Evolutionary conservation across 1,284 basidiomycete species (phyloP), one percentile per base, ranked within the genome.

Genomic region (Ceratobasidium sp.): DNA sequence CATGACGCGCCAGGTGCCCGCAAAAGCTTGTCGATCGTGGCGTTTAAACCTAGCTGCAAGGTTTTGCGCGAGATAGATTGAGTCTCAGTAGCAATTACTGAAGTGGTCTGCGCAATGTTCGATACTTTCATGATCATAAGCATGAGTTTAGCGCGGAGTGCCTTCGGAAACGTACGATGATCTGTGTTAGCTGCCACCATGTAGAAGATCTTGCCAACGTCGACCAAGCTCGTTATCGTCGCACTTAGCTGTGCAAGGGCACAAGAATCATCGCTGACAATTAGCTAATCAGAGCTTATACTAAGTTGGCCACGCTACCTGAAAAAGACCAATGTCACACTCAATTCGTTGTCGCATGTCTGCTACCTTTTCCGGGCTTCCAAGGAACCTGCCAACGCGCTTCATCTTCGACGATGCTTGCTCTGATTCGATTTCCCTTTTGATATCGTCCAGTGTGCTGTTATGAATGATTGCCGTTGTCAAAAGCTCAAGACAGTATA

Each of bases 1-100:
- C 69, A 73, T 20, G 69, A 73, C 17, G 69, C 69, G n/a, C 57
- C 57, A 13, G 12, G 33, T 15, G 56, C 44, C 13, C 56, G 56
- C 9, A 13, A 56, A 10, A 73, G 57, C 42, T 73, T 73, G 13
- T 73, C 26, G 7, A 73, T 42, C n/a, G 42, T 61, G 13, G 69
- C 44, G 20, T 73, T 38, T n/a, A 46, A 12, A 2, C 38, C 69
- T 7, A 66, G 13, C 20, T 10, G 40, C 5, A 38, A 46, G 5
- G 40, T n/a, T 42, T 38, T 44, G 10, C 40, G 42, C 2, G 40
- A 23, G 44, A 66, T 66, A 20, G 64, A 48, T 40, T 15, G 17
- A 26, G 64, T 26, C 12, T 66, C 23, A 12, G 10, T 44, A 9
- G 17, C 13, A 6, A 20, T 20, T n/a, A n/a, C 50, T 17, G 50